These are phyloP conservation scores for Arthonia radiata DNA, from an alignment of 495 filamentous ascomycete genomes.

Conservation along the genomic window DNA sequence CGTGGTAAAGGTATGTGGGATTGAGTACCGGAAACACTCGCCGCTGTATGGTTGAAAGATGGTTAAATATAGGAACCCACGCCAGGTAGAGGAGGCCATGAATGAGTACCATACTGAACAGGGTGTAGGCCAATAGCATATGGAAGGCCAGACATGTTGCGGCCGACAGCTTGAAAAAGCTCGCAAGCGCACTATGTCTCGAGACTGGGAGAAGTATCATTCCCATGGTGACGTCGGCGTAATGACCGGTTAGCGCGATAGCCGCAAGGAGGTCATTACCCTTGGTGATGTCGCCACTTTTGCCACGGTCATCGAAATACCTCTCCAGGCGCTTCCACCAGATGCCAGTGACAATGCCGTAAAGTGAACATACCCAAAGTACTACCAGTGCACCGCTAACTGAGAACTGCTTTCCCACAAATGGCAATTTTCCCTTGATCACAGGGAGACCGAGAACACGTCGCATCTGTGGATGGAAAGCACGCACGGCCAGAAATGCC, in stretches of 20 bases:
- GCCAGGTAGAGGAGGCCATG: slow-evolving; percentile 11
- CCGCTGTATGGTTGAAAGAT: slow-evolving; percentile 1
- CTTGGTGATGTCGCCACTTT: slow-evolving; percentile 4
- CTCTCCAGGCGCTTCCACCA: slow-evolving; percentile 11
- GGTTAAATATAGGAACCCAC: slow-evolving; percentile 8
- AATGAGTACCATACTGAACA: slow-evolving; percentile 10
- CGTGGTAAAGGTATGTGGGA: slow-evolving; percentile 11
- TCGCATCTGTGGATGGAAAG: slow-evolving; percentile 11
- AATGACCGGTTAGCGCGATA: slow-evolving; percentile 12
- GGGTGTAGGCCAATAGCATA: slow-evolving; percentile 11
- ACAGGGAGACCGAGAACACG: slow-evolving; percentile 6
- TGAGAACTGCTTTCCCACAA: slow-evolving; percentile 9
- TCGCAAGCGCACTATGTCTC: slow-evolving; percentile 12
- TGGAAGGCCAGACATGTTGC: slow-evolving; percentile 12
- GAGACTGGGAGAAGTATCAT: slow-evolving; percentile 13
- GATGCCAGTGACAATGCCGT: slow-evolving; percentile 9
- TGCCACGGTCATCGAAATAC: slow-evolving; percentile 8
- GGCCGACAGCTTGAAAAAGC: slow-evolving; percentile 12
- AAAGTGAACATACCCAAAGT: slow-evolving; percentile 9
- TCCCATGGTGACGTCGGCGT: slow-evolving; percentile 13
- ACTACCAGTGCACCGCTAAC: slow-evolving; percentile 7
- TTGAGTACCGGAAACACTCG: slow-evolving; percentile 10
- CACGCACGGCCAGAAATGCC: slow-evolving; percentile 9
- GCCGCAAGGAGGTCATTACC: slow-evolving; percentile 10
- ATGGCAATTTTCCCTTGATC: slow-evolving; percentile 5